Conservation (phyloP, 2,329 filamentous ascomycete genomes). For the Pseudodiploospora longispora region DNA sequence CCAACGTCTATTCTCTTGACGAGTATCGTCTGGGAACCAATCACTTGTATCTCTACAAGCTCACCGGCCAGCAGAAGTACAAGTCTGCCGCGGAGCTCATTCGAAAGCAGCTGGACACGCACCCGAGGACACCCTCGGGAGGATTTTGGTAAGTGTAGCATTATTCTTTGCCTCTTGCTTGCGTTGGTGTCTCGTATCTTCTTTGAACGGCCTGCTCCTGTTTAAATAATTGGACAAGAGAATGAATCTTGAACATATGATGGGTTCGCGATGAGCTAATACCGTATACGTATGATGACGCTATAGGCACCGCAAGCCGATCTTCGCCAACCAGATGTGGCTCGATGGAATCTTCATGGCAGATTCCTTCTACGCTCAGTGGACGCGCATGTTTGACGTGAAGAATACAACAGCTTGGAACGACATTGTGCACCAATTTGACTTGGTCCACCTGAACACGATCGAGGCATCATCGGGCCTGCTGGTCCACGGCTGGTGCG, state of each 20-base stretch:
- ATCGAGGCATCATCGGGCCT: constrained; percentile 31
- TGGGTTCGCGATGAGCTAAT: not conserved
- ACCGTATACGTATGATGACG: not conserved
- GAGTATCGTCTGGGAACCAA: constrained; percentile 47
- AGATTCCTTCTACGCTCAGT: constrained; percentile 34
- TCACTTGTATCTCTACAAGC: constrained; percentile 40
- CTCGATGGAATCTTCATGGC: constrained; percentile 48
- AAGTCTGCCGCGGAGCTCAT: constrained; percentile 38
- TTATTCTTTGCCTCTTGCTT: not conserved
- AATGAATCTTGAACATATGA: not conserved
- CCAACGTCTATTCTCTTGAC: constrained; percentile 40
- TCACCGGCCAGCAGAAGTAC: constrained; percentile 39
- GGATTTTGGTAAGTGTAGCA: constrained; percentile 37
- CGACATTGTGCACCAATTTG: constrained; percentile 37
- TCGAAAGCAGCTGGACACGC: constrained; percentile 36
- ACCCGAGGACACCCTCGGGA: constrained; percentile 40
- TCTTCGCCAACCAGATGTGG: constrained; percentile 49
- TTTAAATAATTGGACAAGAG: too few relatives aligned
- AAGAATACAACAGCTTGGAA: constrained; percentile 33
- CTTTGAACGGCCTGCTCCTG: too few relatives aligned
- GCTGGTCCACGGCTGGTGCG: constrained; percentile 47
- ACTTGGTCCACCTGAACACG: constrained; percentile 36
- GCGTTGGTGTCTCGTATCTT: not conserved
- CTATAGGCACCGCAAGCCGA: constrained; percentile 29
- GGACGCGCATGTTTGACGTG: constrained; percentile 28